phyloP scores from a whole-genome alignment of 164 flowering plant species.

The Macadamia tetraphylla region DNA sequence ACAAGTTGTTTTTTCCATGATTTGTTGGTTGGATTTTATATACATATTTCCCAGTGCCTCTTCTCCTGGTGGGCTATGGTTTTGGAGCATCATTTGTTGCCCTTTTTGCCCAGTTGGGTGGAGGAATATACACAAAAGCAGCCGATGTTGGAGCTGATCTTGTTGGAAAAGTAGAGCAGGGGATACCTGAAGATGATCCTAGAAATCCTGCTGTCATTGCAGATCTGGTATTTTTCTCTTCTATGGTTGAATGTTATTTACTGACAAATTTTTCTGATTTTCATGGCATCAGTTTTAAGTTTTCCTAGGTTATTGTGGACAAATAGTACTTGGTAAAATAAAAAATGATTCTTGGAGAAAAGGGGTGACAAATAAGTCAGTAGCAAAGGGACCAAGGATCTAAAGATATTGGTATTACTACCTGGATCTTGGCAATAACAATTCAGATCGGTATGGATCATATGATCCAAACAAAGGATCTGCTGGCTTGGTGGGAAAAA shows the following conservation, averaged over 20 bases:
- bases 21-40: conserved; percentile 5
- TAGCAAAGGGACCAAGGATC: no score
- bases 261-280: neutral
- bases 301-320: neutral
- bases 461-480: no score
- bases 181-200: conserved; percentile 99
- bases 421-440: no score
- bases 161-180: conserved; percentile 99
- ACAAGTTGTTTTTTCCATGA: conserved; percentile 2
- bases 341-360: no score
- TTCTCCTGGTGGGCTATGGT: conserved; percentile 97
- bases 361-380: no score
- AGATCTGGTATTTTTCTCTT: conserved; percentile 66
- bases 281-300: neutral
- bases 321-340: no score
- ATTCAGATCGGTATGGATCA: no score
- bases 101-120: conserved; percentile 98
- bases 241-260: neutral
- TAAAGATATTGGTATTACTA: no score
- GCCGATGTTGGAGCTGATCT: conserved; percentile 99
- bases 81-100: conserved; percentile 99
- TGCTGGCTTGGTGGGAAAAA: no score
- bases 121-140: conserved; percentile 98
- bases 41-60: conserved; percentile 66
- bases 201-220: conserved; percentile 99